Evolutionary conservation across 495 filamentous ascomycete species (phyloP).

Genomic region (Aspergillus hancockii): DNA sequence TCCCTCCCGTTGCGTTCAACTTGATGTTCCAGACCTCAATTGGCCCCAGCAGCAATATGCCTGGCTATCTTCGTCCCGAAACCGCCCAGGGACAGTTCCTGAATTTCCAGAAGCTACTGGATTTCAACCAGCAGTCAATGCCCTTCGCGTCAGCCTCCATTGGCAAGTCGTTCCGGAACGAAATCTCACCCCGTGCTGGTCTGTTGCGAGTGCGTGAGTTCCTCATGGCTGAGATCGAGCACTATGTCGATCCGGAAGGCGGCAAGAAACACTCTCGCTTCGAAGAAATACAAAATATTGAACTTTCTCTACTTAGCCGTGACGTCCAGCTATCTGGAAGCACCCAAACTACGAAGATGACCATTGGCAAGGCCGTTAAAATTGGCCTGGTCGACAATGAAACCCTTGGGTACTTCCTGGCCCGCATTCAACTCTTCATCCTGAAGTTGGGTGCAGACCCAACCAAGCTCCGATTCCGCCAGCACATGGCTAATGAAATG

Average conservation of each 20-base stretch:
- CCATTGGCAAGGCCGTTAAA: conserved; percentile 72
- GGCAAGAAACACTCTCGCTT: conserved; percentile 72
- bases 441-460: conserved; percentile 67
- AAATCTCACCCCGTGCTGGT: conserved; percentile 69
- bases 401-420: conserved; percentile 85
- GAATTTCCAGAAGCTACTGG: conserved; percentile 67
- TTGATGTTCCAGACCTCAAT: conserved; percentile 76
- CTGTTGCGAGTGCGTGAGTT: conserved; percentile 71
- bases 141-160: conserved; percentile 74
- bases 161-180: conserved; percentile 76
- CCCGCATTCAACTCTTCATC: conserved; percentile 74
- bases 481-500: conserved; percentile 84
- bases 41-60: conserved; percentile 63
- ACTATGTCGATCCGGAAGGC: conserved; percentile 70
- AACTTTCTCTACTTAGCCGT: conserved; percentile 68
- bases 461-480: conserved; percentile 75
- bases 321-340: conserved; percentile 69
- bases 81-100: conserved; percentile 71
- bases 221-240: conserved; percentile 75
- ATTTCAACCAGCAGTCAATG: conserved; percentile 71
- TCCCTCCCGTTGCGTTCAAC: conserved; percentile 69
- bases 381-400: conserved; percentile 75
- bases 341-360: conserved; percentile 59
- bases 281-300: conserved; percentile 59
- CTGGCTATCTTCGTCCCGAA: conserved; percentile 66